Evolutionary conservation across 441 rosid species (phyloP), one percentile per base, ranked within the genome.

Genomic region (Dalechampia spathulata): DNA sequence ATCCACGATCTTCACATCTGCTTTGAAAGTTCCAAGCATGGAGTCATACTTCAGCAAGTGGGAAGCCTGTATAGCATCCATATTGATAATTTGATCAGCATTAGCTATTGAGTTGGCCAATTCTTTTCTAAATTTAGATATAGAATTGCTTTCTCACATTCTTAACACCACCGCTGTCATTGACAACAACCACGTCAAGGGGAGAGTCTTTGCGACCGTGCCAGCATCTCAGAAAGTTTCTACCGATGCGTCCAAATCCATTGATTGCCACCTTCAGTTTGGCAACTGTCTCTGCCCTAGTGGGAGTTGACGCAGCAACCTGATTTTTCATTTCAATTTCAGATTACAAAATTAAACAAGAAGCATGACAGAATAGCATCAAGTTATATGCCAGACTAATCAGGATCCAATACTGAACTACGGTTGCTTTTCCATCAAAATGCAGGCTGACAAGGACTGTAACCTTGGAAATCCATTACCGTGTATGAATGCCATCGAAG

Each of bases 161-260:
- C 84, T 75, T 92, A 70, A 92, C 98, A 83, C 96, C 98, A 46
- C 91, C 96, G 25, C 98, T 88, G 91, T 92, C 98, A 49, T 92
- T 92, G 69, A 92, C 85, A 1, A 92, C 90, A 48, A 92, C n/a
- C 6, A 92, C 93, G 10, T 92, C 98, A 1, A 92, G 87, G 32
- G 98, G 98, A 1, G 96, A 92, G 82, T 84, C 73, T 50, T 88
- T 80, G 70, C 98, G 78, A 12, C 93, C 98, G 15, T 88, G 98
- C 96, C 98, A 92, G 75, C 98, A 92, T 61, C 98, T 76, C 12
- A 92, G 87, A 70, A 92, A 88, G 83, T 92, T 92, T 79, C 98
- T 75, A 55, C 98, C 98, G 73, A 88, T 88, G 58, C 96, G 73
- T 67, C 98, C 98, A 47, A 88, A 92, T 58, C 98, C 96, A 57